Evolutionary conservation across 2,329 filamentous ascomycete species (phyloP), one percentile per base, ranked within the genome.

Genomic region (Talaromyces marneffei): DNA sequence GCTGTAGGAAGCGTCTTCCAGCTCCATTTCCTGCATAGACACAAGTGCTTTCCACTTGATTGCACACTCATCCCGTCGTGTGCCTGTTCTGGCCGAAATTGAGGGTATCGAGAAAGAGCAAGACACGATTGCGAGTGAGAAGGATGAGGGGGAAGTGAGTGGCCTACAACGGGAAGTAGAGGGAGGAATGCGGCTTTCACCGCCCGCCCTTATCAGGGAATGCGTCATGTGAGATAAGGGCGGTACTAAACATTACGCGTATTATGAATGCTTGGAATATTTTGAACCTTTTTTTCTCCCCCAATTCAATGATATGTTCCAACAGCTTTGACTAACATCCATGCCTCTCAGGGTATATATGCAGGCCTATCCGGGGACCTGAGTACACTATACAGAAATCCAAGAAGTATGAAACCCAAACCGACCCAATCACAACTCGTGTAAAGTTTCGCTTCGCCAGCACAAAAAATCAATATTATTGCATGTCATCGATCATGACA

Each of bases 1-100:
- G 72, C 81, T 83, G 75, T 85, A 83, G 69, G 82, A 83, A 71
- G 84, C 83, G 76, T 92, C 88, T 59, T 54, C 62, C 77, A 85
- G 84, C 79, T 89, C 78, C 85, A 87, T 87, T 75, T 75, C 77
- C 78, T 73, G 68, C 70, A 71, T 70, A 71, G 73, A 69, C 67
- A 68, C 75, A 57, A 53, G 23, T 44, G 31, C 42, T 27, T 33
- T 18, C 48, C 55, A 48, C 68, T 69, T 69, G 66, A 50, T 29
- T 44, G 58, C 39, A 59, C 70, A 71, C 67, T 72, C 74, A 74
- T 74, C 68, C 72, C 72, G 71, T 67, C 68, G 67, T 66, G 65
- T 65, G 65, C 63, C 63, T 53, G 62, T 63, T n/a, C 61, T 62
- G 55, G 42, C 56, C 9, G 20, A 20, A 25, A 16, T 37, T 44